These are phyloP conservation scores for Hirsutella minnesotensis DNA, from an alignment of 2,329 filamentous ascomycete genomes.

Conservation along the genomic window DNA sequence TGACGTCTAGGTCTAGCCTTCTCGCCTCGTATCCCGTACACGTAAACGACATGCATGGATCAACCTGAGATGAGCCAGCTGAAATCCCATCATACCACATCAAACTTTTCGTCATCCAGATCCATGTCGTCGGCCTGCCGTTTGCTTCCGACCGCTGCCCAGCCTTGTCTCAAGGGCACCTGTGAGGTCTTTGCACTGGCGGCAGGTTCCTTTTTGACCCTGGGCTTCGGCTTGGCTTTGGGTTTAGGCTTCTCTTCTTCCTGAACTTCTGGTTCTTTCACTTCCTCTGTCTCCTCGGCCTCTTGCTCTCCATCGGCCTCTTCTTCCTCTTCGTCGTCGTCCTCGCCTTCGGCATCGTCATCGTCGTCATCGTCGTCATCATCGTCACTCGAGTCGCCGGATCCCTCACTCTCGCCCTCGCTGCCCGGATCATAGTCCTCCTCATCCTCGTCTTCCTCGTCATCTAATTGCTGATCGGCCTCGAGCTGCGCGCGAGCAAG, in stretches of 20 bases:
- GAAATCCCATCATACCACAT: conserved; percentile 12
- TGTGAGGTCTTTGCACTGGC: conserved; percentile 3
- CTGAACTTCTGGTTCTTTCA: conserved; percentile 9
- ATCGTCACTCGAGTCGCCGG: conserved; percentile 36
- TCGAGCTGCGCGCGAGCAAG: conserved; percentile 38
- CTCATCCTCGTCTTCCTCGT: conserved; percentile 52
- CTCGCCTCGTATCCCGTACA: too few species aligned
- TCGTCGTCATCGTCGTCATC: conserved; percentile 41
- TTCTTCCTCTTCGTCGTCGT: conserved; percentile 25
- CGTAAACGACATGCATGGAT: too few species aligned
- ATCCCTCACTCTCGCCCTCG: conserved; percentile 47
- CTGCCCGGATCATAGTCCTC: conserved; percentile 55
- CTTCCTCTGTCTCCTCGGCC: conserved; percentile 9
- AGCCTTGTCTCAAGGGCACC: conserved; percentile 15
- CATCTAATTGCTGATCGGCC: conserved; percentile 39
- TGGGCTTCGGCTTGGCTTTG: conserved; percentile 4
- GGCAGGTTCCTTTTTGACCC: conserved; percentile 5
- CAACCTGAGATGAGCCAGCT: too few species aligned
- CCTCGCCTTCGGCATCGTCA: conserved; percentile 28
- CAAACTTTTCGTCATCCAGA: conserved; percentile 18
- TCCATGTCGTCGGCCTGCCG: conserved; percentile 17
- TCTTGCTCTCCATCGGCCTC: conserved; percentile 15
- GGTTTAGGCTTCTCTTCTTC: conserved; percentile 6
- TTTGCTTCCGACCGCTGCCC: conserved; percentile 17
- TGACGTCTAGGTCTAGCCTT: too few species aligned